Percentiles rank a stretch among this genome's conserved stretches.
Conservation (phyloP, 768 basidiomycete species). For the Hydnomerulius pinastri region DNA sequence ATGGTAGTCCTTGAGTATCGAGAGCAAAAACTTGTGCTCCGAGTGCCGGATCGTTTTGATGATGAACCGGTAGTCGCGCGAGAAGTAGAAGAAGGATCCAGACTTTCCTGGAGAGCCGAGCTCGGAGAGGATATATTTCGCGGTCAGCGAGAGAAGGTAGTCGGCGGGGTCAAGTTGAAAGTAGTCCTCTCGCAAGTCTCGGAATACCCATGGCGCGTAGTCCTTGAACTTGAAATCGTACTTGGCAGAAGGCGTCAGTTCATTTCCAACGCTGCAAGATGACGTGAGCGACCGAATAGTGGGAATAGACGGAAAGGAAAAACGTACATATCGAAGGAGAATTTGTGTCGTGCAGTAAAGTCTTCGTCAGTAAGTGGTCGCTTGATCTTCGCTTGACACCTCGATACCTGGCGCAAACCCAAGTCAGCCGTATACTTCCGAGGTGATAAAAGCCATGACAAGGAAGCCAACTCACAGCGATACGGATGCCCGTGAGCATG, state of each 20-base stretch:
- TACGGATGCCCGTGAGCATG: slow-evolving; percentile 98
- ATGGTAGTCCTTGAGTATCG: slow-evolving; percentile 82
- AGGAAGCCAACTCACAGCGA: slow-evolving; percentile 62
- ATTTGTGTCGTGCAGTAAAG: slow-evolving; percentile 89
- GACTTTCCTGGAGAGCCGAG: slow-evolving; percentile 98
- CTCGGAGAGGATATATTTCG: slow-evolving; percentile 97
- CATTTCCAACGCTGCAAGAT: slow-evolving; percentile 85
- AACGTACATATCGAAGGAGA: slow-evolving; percentile 92
- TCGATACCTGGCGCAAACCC: slow-evolving; percentile 66
- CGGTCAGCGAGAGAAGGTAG: slow-evolving; percentile 94
- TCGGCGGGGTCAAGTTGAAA: slow-evolving; percentile 97
- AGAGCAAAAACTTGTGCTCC: slow-evolving; percentile 92
- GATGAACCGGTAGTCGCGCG: slow-evolving; percentile 97
- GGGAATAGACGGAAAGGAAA: not conserved
- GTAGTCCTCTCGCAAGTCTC: slow-evolving; percentile 89
- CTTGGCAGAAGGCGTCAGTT: slow-evolving; percentile 94
- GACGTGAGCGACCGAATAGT: slow-evolving; percentile 4
- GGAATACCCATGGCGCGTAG: slow-evolving; percentile 98
- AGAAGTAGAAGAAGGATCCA: slow-evolving; percentile 99
- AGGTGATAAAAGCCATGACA: not conserved
- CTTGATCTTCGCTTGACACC: slow-evolving; percentile 95
- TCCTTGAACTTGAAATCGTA: slow-evolving; percentile 99
- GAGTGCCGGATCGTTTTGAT: slow-evolving; percentile 97
- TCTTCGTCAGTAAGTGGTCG: slow-evolving; percentile 84
- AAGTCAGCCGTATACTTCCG: slow-evolving; percentile 4